A percentile compares a stretch with the other conserved stretches of the same genome.
These are phyloP conservation scores for Leonotis leonurus DNA, from an alignment of 257 asterid species.

Conservation along the genomic window DNA sequence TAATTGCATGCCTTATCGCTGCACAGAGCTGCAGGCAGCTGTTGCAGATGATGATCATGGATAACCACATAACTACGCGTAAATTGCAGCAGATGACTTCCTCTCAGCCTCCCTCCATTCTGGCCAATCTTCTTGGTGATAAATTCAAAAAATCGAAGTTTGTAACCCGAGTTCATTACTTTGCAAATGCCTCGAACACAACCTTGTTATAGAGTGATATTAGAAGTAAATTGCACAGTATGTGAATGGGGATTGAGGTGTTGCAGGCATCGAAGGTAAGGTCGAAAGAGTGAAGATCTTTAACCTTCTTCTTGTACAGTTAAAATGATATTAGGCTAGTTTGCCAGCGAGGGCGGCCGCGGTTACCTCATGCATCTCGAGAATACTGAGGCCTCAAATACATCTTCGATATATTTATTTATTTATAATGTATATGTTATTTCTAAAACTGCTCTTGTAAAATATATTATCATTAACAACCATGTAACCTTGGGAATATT, in stretches of 20 bases:
- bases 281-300: neutral
- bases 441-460: too few species aligned
- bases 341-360: too few species aligned
- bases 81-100: slow-evolving; percentile 49
- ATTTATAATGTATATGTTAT: too few species aligned
- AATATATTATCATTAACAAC: too few species aligned
- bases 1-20: slow-evolving; percentile 15
- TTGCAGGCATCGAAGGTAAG: neutral
- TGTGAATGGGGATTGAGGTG: neutral
- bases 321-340: neutral
- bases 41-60: slow-evolving; percentile 59
- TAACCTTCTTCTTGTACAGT: slow-evolving; percentile 1
- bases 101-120: slow-evolving; percentile 54
- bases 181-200: slow-evolving; percentile 69
- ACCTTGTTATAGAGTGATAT: slow-evolving; percentile 36
- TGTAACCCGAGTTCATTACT: slow-evolving; percentile 51
- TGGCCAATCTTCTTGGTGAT: slow-evolving; percentile 44
- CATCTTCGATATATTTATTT: too few species aligned
- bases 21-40: slow-evolving; percentile 80
- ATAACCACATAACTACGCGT: slow-evolving; percentile 52
- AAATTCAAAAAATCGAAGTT: slow-evolving; percentile 34
- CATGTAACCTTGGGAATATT: too few species aligned
- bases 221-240: neutral
- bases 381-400: too few species aligned
- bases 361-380: too few species aligned